These are phyloP conservation scores for Actinomucor elegans DNA, from an alignment of 371 early-diverging fungal genomes.

Conservation along the genomic window DNA sequence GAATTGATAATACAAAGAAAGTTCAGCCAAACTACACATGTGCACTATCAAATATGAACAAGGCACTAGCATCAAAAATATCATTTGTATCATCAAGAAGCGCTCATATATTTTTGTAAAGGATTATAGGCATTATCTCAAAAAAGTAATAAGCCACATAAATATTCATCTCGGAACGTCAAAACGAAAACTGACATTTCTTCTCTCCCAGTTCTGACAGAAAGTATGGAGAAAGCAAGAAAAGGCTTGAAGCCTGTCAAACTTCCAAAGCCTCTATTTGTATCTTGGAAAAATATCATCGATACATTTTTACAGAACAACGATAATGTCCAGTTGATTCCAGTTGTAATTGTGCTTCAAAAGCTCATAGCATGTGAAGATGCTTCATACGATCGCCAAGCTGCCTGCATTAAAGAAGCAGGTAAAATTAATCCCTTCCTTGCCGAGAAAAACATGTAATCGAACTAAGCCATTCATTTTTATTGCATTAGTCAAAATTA, in stretches of 20 bases:
- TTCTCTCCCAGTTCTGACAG: neutral
- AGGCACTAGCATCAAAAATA: neutral
- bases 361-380: constrained; percentile 17
- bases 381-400: constrained; percentile 36
- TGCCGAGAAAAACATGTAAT: neutral
- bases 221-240: constrained; percentile 30
- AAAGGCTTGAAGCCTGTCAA: constrained; percentile 31
- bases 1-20: no score
- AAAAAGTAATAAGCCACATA: constrained; percentile 7
- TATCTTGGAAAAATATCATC: constrained; percentile 23
- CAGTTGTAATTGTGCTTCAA: constrained; percentile 18
- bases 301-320: neutral
- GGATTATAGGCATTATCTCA: no score
- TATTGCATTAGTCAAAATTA: constrained; percentile 1
- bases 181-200: no score
- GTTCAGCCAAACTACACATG: no score
- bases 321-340: constrained; percentile 6
- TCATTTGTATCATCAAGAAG: no score
- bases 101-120: neutral
- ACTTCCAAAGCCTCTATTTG: constrained; percentile 31
- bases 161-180: no score
- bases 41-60: no score
- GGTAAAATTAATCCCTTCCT: no score
- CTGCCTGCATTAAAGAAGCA: constrained; percentile 30
- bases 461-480: neutral